phyloP scores from a whole-genome alignment of 352 stramenopile genomes.

The Phytophthora meadii region DNA sequence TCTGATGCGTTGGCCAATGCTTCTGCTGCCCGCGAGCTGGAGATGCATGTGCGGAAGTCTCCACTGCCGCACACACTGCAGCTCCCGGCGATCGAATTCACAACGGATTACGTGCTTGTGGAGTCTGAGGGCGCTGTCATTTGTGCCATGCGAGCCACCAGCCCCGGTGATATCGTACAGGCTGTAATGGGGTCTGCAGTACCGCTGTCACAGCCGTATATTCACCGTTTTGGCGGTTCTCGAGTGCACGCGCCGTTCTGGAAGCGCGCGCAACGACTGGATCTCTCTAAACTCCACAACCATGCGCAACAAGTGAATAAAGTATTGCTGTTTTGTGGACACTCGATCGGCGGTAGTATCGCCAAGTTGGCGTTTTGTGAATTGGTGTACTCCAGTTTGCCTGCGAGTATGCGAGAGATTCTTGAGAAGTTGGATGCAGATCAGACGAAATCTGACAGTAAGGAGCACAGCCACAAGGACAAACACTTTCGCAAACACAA shows the following conservation, averaged over 20 bases:
- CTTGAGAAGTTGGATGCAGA: slow-evolving; percentile 63
- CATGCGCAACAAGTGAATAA: slow-evolving; percentile 52
- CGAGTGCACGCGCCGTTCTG: slow-evolving; percentile 80
- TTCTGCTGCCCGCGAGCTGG: slow-evolving; percentile 45
- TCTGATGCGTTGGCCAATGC: slow-evolving; percentile 20
- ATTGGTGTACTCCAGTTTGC: slow-evolving; percentile 69
- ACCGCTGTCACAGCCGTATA: slow-evolving; percentile 67
- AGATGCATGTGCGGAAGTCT: slow-evolving; percentile 65
- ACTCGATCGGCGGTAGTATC: slow-evolving; percentile 82
- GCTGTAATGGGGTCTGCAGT: slow-evolving; percentile 71
- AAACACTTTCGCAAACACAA: slow-evolving; percentile 33
- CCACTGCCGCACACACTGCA: slow-evolving; percentile 65
- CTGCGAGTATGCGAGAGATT: slow-evolving; percentile 38
- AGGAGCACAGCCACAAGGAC: slow-evolving; percentile 27
- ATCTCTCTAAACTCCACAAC: slow-evolving; percentile 50
- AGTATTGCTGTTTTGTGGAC: slow-evolving; percentile 73
- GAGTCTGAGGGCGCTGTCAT: slow-evolving; percentile 68
- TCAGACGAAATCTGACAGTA: slow-evolving; percentile 38
- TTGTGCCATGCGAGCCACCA: slow-evolving; percentile 71
- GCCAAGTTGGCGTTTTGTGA: slow-evolving; percentile 77
- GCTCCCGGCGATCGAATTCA: slow-evolving; percentile 60
- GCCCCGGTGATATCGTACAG: slow-evolving; percentile 65
- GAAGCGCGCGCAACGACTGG: slow-evolving; percentile 65
- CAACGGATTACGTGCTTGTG: slow-evolving; percentile 58
- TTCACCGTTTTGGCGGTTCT: slow-evolving; percentile 75